Evolutionary conservation across 2,329 filamentous ascomycete species (phyloP).

Genomic region (Sporothrix pallida): DNA sequence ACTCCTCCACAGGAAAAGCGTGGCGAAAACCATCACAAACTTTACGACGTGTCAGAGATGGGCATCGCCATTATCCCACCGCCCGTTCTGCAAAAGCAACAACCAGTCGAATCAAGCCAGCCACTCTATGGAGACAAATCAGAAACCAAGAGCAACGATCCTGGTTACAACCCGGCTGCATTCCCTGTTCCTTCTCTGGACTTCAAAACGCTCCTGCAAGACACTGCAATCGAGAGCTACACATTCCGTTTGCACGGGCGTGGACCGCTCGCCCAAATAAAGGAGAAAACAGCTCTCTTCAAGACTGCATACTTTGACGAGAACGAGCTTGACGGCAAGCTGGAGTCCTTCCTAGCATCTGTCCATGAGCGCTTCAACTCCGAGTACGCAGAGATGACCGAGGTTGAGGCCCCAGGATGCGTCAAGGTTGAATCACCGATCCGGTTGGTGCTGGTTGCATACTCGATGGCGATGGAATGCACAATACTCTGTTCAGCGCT

Average conservation of each 20-base stretch:
- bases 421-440: background rate
- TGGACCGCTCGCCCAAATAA: background rate
- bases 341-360: background rate
- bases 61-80: background rate
- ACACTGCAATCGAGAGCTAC: constrained; percentile 2
- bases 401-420: background rate
- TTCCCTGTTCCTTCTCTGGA: background rate
- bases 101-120: background rate
- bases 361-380: constrained; percentile 4
- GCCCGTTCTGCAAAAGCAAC: background rate
- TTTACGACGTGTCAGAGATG: background rate
- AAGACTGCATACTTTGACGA: constrained; percentile 2
- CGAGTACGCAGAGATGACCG: background rate
- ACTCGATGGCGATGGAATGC: background rate
- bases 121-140: background rate
- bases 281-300: background rate
- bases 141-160: background rate
- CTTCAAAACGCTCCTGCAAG: background rate
- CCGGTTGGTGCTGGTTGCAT: background rate
- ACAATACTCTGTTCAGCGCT: background rate
- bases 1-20: background rate
- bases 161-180: background rate
- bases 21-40: background rate
- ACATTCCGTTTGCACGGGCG: background rate
- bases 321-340: background rate